A percentile compares a stretch with the other conserved stretches of the same genome.
Evolutionary conservation across 1,139 yeast species (phyloP).

Genomic region (Tardiomyces blankii): DNA sequence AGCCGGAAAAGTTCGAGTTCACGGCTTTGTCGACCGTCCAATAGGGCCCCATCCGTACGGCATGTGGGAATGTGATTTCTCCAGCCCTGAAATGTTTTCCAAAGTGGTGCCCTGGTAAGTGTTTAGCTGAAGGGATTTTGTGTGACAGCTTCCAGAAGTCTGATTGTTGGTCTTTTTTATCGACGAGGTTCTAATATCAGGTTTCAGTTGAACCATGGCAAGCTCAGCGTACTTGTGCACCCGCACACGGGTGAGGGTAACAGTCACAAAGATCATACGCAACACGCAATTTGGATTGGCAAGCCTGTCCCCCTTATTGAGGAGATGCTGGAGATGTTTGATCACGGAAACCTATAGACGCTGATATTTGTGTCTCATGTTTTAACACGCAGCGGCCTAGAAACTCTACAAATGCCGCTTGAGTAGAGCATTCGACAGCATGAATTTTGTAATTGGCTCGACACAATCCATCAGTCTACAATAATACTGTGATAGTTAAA

Average conservation of each 20-base stretch:
- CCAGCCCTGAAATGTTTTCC: constrained; percentile 24
- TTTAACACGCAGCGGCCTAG: no score
- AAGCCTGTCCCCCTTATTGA: constrained; percentile 20
- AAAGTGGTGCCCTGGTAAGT: constrained; percentile 23
- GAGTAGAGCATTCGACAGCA: no score
- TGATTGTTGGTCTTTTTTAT: no score
- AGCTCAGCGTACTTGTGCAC: constrained; percentile 42
- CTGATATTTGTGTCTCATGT: no score
- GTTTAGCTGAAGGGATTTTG: background rate
- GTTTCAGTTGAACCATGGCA: constrained; percentile 39
- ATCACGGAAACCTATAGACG: background rate
- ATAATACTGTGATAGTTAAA: no score
- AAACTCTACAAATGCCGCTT: no score
- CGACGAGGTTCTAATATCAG: constrained; percentile 16
- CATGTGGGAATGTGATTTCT: constrained; percentile 32
- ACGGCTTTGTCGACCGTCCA: constrained; percentile 39
- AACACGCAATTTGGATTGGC: constrained; percentile 46
- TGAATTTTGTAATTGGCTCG: no score
- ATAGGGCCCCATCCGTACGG: constrained; percentile 48
- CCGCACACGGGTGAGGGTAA: constrained; percentile 33
- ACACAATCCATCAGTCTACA: no score
- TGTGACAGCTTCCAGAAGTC: no score
- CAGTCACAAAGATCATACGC: constrained; percentile 38
- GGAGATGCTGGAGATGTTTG: constrained; percentile 4
- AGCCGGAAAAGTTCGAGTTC: constrained; percentile 33